Evolutionary conservation across 73 alveolate species (phyloP).

Genomic region (Paramecium sexaurelia): DNA sequence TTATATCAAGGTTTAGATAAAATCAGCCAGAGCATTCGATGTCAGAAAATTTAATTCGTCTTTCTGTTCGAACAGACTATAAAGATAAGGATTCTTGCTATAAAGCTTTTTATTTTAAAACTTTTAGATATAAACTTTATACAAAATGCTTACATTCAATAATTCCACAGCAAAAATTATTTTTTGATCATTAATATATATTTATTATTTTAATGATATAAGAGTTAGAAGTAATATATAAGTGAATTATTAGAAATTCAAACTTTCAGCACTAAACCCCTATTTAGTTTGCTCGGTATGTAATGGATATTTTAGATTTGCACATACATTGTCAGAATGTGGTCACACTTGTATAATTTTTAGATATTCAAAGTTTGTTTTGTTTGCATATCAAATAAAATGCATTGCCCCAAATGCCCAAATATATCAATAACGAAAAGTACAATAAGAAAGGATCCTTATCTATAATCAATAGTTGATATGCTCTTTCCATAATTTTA

Average conservation of each 20-base stretch:
- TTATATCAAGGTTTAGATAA: too few species aligned
- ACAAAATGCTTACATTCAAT: too few species aligned
- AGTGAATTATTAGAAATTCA: not conserved
- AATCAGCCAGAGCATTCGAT: too few species aligned
- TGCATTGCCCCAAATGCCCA: slow-evolving; percentile 60
- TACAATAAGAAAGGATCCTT: slow-evolving; percentile 77
- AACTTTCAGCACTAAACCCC: slow-evolving; percentile 69
- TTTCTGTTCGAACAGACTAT: too few species aligned
- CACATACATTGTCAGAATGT: slow-evolving; percentile 88
- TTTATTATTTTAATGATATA: not conserved
- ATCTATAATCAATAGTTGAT: slow-evolving; percentile 77
- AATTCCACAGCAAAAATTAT: too few species aligned
- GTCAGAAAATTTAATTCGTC: too few species aligned
- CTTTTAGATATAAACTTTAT: too few species aligned
- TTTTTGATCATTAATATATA: not conserved
- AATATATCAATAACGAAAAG: slow-evolving; percentile 36
- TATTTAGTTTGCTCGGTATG: slow-evolving; percentile 80
- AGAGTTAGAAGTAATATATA: not conserved
- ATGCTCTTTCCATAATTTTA: slow-evolving; percentile 75
- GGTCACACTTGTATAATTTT: slow-evolving; percentile 75
- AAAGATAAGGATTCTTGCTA: too few species aligned
- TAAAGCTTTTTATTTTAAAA: too few species aligned
- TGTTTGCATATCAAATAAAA: slow-evolving; percentile 53
- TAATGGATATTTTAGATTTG: slow-evolving; percentile 80
- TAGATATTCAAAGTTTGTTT: not conserved